phyloP scores from a whole-genome alignment of 176 grass and related monocot genomes.

The Themeda triandra region DNA sequence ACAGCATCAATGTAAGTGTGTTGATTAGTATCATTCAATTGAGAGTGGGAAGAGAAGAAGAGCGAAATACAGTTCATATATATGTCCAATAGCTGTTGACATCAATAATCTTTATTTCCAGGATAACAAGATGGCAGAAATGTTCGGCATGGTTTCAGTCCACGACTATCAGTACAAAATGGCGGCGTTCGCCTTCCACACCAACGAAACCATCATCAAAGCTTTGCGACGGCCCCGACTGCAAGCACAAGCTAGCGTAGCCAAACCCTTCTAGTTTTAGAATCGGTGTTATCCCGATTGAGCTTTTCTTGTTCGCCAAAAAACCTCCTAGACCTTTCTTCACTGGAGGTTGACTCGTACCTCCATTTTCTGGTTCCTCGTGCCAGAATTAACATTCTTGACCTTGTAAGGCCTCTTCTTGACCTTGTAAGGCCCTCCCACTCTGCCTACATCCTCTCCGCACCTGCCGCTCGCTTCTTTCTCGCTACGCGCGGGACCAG shows the following conservation, averaged over 20 bases:
- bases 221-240: not conserved
- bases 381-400: conserved; percentile 40
- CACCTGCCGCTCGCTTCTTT: not conserved
- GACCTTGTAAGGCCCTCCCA: conserved; percentile 63
- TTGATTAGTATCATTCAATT: not conserved
- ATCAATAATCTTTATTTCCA: not conserved
- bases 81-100: not conserved
- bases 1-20: not conserved
- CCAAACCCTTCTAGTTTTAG: not conserved
- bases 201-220: not conserved
- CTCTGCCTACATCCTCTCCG: not conserved
- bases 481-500: not conserved
- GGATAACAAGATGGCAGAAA: conserved; percentile 1
- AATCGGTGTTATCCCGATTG: conserved; percentile 31
- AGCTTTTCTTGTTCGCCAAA: conserved; percentile 29
- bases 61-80: not conserved
- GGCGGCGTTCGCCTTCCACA: not conserved
- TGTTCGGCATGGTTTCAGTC: not conserved
- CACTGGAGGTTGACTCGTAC: not conserved
- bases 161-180: not conserved
- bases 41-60: not conserved
- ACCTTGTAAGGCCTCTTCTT: conserved; percentile 85
- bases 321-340: too few species aligned
- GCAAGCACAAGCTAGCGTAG: not conserved
- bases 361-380: not conserved